Evolutionary conservation across 2,329 filamentous ascomycete species (phyloP).

Genomic region (Aspergillus costaricaensis): DNA sequence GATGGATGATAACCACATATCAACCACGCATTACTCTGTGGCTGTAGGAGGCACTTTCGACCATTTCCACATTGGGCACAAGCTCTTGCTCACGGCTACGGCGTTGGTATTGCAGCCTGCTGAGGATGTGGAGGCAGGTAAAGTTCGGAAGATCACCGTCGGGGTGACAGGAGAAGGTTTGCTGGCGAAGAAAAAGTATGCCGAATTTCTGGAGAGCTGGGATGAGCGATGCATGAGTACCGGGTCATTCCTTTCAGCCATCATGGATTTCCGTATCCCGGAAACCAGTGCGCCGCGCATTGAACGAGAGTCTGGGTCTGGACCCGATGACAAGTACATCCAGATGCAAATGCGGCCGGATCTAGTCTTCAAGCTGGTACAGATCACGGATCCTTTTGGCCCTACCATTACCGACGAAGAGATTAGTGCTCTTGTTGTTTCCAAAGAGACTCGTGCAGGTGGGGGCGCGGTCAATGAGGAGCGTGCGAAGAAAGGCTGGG

Average conservation of each 20-base stretch:
- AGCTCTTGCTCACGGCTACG: constrained; percentile 89
- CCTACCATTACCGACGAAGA: constrained; percentile 81
- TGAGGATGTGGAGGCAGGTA: constrained; percentile 32
- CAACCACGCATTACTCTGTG: constrained; percentile 59
- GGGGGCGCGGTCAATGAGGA: constrained; percentile 85
- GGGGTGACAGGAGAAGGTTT: constrained; percentile 88
- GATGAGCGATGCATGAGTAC: constrained; percentile 68
- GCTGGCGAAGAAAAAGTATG: constrained; percentile 84
- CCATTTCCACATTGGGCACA: constrained; percentile 92
- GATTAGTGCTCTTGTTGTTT: constrained; percentile 81
- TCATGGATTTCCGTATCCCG: constrained; percentile 60
- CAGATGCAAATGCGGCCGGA: constrained; percentile 57
- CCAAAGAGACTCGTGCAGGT: constrained; percentile 81
- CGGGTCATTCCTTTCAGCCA: constrained; percentile 67
- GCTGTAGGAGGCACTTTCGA: constrained; percentile 95
- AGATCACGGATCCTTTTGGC: constrained; percentile 85
- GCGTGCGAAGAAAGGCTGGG: constrained; percentile 74
- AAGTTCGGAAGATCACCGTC: constrained; percentile 66
- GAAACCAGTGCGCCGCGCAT: constrained; percentile 37
- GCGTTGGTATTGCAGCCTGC: constrained; percentile 66
- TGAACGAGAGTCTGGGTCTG: constrained; percentile 38
- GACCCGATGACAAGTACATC: constrained; percentile 43
- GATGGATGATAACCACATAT: constrained; percentile 21
- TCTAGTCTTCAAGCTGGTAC: constrained; percentile 73
- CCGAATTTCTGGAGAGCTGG: constrained; percentile 80